Conservation (phyloP, 2,329 filamentous ascomycete genomes). For the Ascochyta koolunga region DNA sequence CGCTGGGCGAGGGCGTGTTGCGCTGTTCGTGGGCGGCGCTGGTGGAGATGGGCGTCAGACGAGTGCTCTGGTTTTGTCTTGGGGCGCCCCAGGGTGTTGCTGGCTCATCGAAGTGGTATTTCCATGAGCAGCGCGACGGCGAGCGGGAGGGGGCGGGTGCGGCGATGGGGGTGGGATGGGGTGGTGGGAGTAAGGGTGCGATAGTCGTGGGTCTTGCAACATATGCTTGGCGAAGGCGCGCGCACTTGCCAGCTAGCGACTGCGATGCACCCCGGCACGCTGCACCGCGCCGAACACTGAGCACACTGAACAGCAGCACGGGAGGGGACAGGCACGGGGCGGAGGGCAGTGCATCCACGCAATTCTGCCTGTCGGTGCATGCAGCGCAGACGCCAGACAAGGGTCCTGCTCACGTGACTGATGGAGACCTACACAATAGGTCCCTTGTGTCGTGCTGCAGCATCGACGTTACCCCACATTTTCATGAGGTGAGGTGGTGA, state of each 20-base stretch:
- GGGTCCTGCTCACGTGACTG: not conserved
- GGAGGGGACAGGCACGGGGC: no score
- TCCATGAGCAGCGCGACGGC: conserved; percentile 49
- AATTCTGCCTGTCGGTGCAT: no score
- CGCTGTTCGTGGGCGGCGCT: conserved; percentile 53
- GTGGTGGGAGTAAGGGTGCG: conserved; percentile 24
- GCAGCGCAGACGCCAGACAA: not conserved
- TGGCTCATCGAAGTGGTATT: conserved; percentile 55
- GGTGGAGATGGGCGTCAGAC: conserved; percentile 63
- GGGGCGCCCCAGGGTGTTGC: conserved; percentile 64
- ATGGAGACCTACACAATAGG: not conserved
- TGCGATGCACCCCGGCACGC: not conserved
- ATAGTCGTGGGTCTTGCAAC: conserved; percentile 20
- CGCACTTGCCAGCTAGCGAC: conserved; percentile 16
- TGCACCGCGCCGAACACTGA: not conserved
- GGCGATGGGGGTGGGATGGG: conserved; percentile 27
- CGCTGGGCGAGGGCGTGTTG: conserved; percentile 56
- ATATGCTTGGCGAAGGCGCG: conserved; percentile 3
- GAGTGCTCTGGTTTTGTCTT: conserved; percentile 60
- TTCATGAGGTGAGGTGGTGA: not conserved
- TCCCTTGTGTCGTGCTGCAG: conserved; percentile 7
- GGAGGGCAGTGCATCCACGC: not conserved
- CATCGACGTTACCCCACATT: conserved; percentile 15
- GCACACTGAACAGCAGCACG: not conserved
- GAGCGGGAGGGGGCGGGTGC: conserved; percentile 25